phyloP scores from a whole-genome alignment of 2,329 filamentous ascomycete species.

The Cercospora nicotianae region DNA sequence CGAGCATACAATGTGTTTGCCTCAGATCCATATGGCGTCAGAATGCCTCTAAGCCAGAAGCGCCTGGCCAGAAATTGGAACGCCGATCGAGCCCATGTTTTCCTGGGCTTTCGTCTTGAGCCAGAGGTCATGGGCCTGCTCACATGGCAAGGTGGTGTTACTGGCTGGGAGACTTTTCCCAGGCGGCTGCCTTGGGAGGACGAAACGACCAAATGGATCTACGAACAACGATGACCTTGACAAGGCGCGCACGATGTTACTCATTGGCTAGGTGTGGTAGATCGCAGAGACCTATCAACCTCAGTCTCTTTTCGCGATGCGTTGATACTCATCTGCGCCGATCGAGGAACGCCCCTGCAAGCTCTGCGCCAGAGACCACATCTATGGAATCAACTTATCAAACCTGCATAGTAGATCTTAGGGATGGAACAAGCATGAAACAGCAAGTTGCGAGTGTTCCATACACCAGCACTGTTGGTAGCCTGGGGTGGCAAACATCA shows the following conservation, averaged over 20 bases:
- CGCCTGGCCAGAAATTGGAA: conserved; percentile 45
- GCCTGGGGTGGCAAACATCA: neutral
- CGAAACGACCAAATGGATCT: conserved; percentile 17
- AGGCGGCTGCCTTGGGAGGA: conserved; percentile 33
- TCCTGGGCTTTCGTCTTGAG: conserved; percentile 28
- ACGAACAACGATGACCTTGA: conserved; percentile 1
- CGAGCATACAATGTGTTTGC: conserved; percentile 43
- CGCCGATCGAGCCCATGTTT: conserved; percentile 24
- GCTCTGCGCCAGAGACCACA: neutral
- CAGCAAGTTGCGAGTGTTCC: neutral
- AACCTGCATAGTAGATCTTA: neutral
- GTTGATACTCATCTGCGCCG: neutral
- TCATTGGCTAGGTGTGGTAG: neutral
- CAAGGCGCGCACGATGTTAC: neutral
- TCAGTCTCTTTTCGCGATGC: neutral
- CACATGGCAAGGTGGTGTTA: conserved; percentile 34
- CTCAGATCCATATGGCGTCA: conserved; percentile 43
- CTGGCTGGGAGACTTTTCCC: conserved; percentile 31
- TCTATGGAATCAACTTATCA: neutral
- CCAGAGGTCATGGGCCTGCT: conserved; percentile 29
- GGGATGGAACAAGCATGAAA: neutral
- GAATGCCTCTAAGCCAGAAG: conserved; percentile 41
- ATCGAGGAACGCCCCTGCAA: neutral
- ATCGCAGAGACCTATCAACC: neutral
- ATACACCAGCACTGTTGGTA: neutral